Percentiles rank a stretch among this genome's conserved stretches.
These are phyloP conservation scores for Heterobasidion occidentale DNA, from an alignment of 1,284 basidiomycete species.

Conservation along the genomic window DNA sequence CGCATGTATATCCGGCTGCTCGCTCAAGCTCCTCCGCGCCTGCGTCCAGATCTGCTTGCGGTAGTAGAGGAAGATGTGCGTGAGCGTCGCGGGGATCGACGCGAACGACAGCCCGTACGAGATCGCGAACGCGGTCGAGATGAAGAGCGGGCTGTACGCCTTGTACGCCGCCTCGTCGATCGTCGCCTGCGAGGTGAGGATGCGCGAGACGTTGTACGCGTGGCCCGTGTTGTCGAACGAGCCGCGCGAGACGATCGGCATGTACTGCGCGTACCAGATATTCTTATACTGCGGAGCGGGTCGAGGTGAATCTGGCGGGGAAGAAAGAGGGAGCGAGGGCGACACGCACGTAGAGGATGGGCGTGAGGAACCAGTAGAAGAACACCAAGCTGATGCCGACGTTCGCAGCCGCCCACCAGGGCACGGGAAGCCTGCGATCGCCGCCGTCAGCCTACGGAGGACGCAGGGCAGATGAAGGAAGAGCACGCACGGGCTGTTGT, in stretches of 20 bases:
- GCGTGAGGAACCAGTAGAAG: conserved; percentile 47
- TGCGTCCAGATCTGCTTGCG: conserved; percentile 24
- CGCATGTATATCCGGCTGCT: conserved; percentile 49
- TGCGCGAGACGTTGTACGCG: conserved; percentile 56
- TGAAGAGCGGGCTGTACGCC: conserved; percentile 74
- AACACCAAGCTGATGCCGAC: conserved; percentile 4
- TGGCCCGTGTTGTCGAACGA: conserved; percentile 56
- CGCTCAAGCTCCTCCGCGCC: not conserved
- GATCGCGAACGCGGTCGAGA: conserved; percentile 51
- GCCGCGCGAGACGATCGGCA: conserved; percentile 24
- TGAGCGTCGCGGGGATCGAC: conserved; percentile 53
- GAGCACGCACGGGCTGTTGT: conserved; percentile 32
- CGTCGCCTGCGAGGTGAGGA: conserved; percentile 48
- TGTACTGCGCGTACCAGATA: conserved; percentile 30
- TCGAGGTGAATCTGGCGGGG: not conserved
- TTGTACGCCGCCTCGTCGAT: conserved; percentile 61
- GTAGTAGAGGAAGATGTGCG: conserved; percentile 78
- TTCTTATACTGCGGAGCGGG: conserved; percentile 21
- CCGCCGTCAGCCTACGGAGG: not conserved
- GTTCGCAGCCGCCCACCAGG: conserved; percentile 28
- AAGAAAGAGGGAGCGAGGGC: not conserved
- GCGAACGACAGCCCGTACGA: conserved; percentile 44
- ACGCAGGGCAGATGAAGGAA: not conserved
- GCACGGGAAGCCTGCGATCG: conserved; percentile 31
- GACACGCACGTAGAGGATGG: conserved; percentile 31